Evolutionary conservation across 345 rosid species (phyloP), one percentile per base, ranked within the genome.

Genomic region (Salix suchowensis): DNA sequence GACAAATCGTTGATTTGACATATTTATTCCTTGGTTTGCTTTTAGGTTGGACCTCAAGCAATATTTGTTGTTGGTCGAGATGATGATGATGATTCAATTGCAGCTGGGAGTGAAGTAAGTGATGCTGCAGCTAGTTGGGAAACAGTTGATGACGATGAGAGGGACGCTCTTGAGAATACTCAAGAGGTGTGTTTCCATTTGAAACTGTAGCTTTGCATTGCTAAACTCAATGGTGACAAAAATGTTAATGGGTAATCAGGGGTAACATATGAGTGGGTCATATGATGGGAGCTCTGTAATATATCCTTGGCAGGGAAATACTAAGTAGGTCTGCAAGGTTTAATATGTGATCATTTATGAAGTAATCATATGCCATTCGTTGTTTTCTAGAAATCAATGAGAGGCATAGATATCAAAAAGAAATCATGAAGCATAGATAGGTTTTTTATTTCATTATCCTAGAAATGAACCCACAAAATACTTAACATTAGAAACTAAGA

Each of bases 71-170:
- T 96, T 78, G 95, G 94, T 72, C 89, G 98, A 72, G 99, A 96
- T 76, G 99, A 96, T 74, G 93, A 89, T 74, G 96, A 90, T 76
- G 96, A 92, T 79, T 91, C 98, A 66, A 46, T 87, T 82, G 95
- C 89, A 80, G 92, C 74, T 70, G 97, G 95, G 77, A 96, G 99
- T 79, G 98, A 86, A 82, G 83, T 88, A 77, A 92, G 97, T 78
- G 95, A 88, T 85, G 97, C 85, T 85, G 91, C 89, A 79, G 99
- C 95, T 84, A 94, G 98, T 84, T 96, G 99, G 99, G 99, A 96
- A 88, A 96, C 99, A 24, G 84, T 90, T 82, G 73, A 82, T 77
- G 97, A 91, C 81, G 92, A 92, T 81, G 91, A 86, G 76, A 85
- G 77, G 85, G 93, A 80, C 73, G 85, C 83, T 77, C 85, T 78